Base-by-base conservation (phyloP, 2,329 filamentous ascomycete genomes). In the Colletotrichum nymphaeae region DNA sequence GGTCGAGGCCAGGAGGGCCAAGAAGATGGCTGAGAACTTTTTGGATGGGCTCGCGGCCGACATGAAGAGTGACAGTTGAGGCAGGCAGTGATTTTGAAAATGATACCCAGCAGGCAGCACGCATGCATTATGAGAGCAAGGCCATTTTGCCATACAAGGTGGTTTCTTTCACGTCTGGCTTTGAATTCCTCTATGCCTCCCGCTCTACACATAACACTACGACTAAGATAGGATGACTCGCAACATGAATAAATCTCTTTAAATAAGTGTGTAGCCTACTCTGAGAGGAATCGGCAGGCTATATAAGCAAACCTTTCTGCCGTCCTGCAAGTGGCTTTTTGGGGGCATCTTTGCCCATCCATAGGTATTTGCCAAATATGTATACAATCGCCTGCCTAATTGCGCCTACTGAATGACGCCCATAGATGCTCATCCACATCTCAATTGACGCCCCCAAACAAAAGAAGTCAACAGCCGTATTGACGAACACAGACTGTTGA, bases 1-100 rank as follows among this genome's bases (percentile, higher is more conserved):
- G 76, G 89, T 94, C 77, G 91, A 91, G 84, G 84, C 84, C 76
- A 85, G 86, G 77, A 85, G 89, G 80, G 89, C 89, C 35, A 92
- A 91, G 82, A 92, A 90, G 78, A 88, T 93, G 81, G 93, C 94
- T 42, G 93, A 94, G 77, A 89, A 84, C 75, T 97, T 97, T 81
- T 81, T 97, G 77, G 89, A 92, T 67, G 88, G 88, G 22, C 81
- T 93, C 72, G 84, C 74, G 8, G 49, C 66, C 12, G 66, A 68
- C 46, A 68, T 74, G 22, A 56, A 35, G 3, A 53, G 42, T 14
- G 22, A 24, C 8, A 12, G 53, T 28, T n/a, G 14, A 35, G 24
- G 16, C n/a, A 14, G 26, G 26, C 24, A 24, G 22, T 4, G 16
- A 24, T 5, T 8, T 8, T 5, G 5, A 35, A 35, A 35, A 65